Evolutionary conservation across 345 rosid genomes (phyloP), one percentile per base, ranked within the genome.

Genomic region (Erodium maritimum): DNA sequence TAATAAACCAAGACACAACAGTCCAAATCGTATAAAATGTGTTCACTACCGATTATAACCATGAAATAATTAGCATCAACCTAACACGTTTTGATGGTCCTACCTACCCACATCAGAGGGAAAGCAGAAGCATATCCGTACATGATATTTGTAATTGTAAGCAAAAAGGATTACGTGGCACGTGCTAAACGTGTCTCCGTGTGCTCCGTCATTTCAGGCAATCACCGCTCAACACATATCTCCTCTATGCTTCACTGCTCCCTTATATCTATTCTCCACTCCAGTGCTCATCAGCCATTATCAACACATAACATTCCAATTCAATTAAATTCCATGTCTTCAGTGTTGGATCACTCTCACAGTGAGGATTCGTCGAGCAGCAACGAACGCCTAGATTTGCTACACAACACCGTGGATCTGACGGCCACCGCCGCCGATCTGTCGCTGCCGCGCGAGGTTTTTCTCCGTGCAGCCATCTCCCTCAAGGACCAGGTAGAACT

Each of bases 381-480:
- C 72, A 63, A 69, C 6, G 74, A 77, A 9, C 74, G 69, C 14
- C 45, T 60, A 7, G 78, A 73, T 76, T 66, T 78, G 59, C 57
- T 65, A 33, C 74, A 13, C 23, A 23, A n/a, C 23, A 56, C 23
- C 65, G 54, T n/a, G 19, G 53, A 25, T 62, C 23, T 75, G 20
- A 75, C 81, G 66, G 85, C 77, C 9, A 46, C 65, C 58, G 73
- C 66, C 55, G 55, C 62, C 5, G 52, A 50, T 22, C 65, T 79
- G 23, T 58, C 73, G 5, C 76, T 90, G 59, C 45, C 81, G 0
- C 17, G 62, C 0, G 81, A 86, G 3, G 60, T 76, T 61, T 79
- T 80, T 50, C 86, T 82, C 64, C 58, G 57, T 65, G 90, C 87
- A 12, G 96, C 93, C 67, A n/a, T 77, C 24, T 80, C 84, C 52